Evolutionary conservation across 345 rosid species (phyloP), one percentile per base, ranked within the genome.

Genomic region (Kandelia obovata): DNA sequence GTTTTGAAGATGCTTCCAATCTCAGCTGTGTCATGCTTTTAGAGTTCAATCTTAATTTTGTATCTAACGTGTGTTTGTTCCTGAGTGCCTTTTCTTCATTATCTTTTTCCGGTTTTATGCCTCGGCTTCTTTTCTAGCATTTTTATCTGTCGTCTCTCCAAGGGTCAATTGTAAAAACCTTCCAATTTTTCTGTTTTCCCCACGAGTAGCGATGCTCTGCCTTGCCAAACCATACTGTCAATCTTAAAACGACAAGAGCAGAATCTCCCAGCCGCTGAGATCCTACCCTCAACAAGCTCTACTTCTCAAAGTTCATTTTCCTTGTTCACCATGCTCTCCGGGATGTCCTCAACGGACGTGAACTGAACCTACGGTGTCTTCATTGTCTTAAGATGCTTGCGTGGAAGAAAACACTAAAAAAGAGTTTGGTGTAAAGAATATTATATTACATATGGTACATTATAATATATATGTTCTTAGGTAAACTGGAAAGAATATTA

Each of bases 191-290:
- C 91, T 85, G 83, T 89, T 94, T 88, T 94, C 96, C 2, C 98
- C 97, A 25, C 89, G 89, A 6, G 93, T 83, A 60, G 96, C 99
- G 17, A 91, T 85, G 0, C 89, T 91, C 71, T 88, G 96, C 87
- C 86, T 87, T 71, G 89, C 92, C 71, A 91, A 53, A 55, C 9
- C 37, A 88, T 53, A 27, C 82, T 83, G 71, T 87, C 97, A 32
- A 91, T 77, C 82, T 87, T 95, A 2, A 21, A 21, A 89, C 80
- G 77, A 79, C 70, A 64, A 94, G 86, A 62, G 85, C 93, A 66
- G 85, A 78, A 78, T 89, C 96, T 59, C 90, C 92, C 8, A 94
- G 90, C 80, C 96, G 89, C 83, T 89, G 91, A 77, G 76, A 91
- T 71, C 71, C 97, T 85, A 6, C 98, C 99, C 62, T 92, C 96